Conservation (phyloP, 257 asterid species). For the Nicotiana tomentosiformis region DNA sequence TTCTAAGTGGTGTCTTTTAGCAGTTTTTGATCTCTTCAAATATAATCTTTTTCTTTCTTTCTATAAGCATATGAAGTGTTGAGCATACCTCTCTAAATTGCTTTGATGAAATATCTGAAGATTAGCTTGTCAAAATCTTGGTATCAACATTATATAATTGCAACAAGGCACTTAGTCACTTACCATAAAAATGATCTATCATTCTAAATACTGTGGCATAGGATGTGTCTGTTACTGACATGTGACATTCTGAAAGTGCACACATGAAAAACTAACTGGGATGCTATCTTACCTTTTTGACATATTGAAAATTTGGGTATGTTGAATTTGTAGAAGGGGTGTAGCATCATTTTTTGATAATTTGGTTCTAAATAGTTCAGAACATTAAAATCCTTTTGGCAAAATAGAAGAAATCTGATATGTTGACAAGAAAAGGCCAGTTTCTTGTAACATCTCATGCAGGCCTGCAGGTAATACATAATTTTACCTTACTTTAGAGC, state of each 20-base stretch:
- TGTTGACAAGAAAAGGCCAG: neutral
- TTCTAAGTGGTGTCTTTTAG: too few species aligned
- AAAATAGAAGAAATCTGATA: neutral
- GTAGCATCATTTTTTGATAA: neutral
- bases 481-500: neutral
- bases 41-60: neutral
- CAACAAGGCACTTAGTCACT: neutral
- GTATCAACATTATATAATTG: neutral
- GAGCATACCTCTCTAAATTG: neutral
- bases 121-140: neutral
- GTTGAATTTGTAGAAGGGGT: neutral
- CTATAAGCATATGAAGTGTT: neutral
- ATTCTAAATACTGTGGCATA: neutral
- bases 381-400: neutral
- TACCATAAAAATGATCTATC: neutral
- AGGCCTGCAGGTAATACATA: conserved; percentile 61
- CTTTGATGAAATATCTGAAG: neutral
- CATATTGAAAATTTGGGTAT: neutral
- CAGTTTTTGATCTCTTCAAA: neutral
- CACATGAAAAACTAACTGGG: neutral
- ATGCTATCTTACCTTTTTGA: neutral
- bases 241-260: neutral
- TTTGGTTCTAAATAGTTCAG: neutral
- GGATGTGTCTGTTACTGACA: neutral
- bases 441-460: conserved; percentile 51